Conservation (phyloP, 2,329 filamentous ascomycete species). For the Blumeria graminis region DNA sequence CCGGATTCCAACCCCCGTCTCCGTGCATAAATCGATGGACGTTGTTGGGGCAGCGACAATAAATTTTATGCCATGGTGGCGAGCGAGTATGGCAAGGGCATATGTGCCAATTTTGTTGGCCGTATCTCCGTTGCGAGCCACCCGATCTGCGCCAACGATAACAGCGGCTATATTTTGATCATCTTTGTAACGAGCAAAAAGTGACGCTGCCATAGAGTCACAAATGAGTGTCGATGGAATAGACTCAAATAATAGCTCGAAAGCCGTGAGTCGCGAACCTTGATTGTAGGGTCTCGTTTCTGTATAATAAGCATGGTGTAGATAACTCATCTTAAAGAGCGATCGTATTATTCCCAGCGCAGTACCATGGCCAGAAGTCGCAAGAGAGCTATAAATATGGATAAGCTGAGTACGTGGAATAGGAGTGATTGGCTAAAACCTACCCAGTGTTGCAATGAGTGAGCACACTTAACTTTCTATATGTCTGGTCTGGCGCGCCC, state of each 20-base stretch:
- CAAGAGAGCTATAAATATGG: conserved; percentile 39
- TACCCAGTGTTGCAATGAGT: conserved; percentile 97
- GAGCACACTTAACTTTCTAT: conserved; percentile 47
- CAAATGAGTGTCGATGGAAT: conserved; percentile 85
- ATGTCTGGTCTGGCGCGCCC: conserved; percentile 21
- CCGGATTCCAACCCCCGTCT: conserved; percentile 53
- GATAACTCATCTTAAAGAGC: conserved; percentile 36
- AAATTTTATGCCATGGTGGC: conserved; percentile 75
- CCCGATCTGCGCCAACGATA: conserved; percentile 82
- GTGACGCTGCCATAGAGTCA: conserved; percentile 84
- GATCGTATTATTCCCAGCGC: conserved; percentile 84
- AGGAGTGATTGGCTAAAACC: conserved; percentile 5
- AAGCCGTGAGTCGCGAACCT: conserved; percentile 80
- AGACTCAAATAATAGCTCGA: conserved; percentile 80
- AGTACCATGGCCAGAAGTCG: conserved; percentile 93
- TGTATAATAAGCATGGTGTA: conserved; percentile 80
- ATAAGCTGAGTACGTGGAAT: conserved; percentile 3
- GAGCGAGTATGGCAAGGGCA: conserved; percentile 69
- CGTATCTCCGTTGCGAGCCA: conserved; percentile 89
- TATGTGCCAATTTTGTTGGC: conserved; percentile 99
- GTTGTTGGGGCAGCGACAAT: conserved; percentile 86
- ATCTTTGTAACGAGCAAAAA: conserved; percentile 41
- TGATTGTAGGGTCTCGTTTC: conserved; percentile 97
- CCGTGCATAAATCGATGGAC: conserved; percentile 68
- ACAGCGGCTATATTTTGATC: conserved; percentile 56